Conservation (phyloP, 176 grass and related monocot genomes). For the Otatea glauca region DNA sequence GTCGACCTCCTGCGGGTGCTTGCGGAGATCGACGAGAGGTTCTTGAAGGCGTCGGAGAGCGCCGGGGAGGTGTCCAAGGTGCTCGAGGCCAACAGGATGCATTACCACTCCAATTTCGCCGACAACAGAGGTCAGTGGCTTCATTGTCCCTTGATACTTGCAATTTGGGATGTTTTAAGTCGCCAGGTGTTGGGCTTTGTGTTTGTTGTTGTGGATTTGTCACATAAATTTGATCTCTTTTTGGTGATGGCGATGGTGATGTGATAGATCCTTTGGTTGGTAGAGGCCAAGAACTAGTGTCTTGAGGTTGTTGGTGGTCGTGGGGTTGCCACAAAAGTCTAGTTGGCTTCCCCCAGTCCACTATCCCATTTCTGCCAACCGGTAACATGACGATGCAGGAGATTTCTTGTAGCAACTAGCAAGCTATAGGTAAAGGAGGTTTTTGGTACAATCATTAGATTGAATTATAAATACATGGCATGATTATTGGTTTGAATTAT, state of each 20-base stretch:
- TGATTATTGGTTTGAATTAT: constrained; percentile 23
- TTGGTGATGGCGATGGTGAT: constrained; percentile 36
- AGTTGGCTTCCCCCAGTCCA: constrained; percentile 38
- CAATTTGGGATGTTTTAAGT: constrained; percentile 41
- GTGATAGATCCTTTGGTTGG: constrained; percentile 50
- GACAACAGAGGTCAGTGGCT: constrained; percentile 78
- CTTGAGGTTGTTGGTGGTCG: constrained; percentile 28
- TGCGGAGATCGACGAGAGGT: constrained; percentile 75
- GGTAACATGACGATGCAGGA: background rate
- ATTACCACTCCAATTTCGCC: constrained; percentile 97
- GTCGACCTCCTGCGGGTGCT: constrained; percentile 68
- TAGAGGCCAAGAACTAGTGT: constrained; percentile 45
- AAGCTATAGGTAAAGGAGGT: background rate
- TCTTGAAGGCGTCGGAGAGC: constrained; percentile 86
- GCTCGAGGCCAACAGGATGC: constrained; percentile 95
- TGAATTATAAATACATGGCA: background rate
- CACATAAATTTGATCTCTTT: constrained; percentile 22
- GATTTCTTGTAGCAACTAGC: constrained; percentile 36
- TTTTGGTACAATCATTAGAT: constrained; percentile 29
- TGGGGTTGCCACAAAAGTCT: constrained; percentile 34
- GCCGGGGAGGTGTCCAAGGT: constrained; percentile 76
- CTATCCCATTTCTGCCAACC: constrained; percentile 21
- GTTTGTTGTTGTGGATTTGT: constrained; percentile 7
- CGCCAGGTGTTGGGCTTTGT: constrained; percentile 7
- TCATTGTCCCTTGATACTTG: constrained; percentile 27